A percentile compares a stretch with the other conserved stretches of the same genome.
These are phyloP conservation scores for Plectosphaerella cucumerina DNA, from an alignment of 2,329 filamentous ascomycete genomes.

Conservation along the genomic window DNA sequence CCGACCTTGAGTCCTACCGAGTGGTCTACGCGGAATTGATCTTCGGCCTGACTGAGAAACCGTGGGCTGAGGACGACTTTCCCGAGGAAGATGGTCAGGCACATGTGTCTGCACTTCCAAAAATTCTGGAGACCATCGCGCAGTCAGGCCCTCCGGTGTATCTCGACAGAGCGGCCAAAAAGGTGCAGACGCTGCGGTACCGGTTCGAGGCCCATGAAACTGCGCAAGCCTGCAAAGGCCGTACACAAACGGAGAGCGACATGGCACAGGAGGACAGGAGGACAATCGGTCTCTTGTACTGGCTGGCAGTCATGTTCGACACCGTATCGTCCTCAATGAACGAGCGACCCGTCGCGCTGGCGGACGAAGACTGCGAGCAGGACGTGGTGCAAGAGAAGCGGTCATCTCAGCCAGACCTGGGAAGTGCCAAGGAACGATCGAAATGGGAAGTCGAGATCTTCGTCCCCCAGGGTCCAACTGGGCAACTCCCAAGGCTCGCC, in stretches of 20 bases:
- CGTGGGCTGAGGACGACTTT: neutral
- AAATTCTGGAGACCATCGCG: slow-evolving; percentile 13
- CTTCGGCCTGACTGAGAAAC: slow-evolving; percentile 30
- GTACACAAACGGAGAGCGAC: neutral
- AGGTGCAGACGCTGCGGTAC: slow-evolving; percentile 31
- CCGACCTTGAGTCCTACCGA: slow-evolving; percentile 29
- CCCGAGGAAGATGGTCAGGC: neutral
- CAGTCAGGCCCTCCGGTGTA: slow-evolving; percentile 25
- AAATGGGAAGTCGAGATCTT: slow-evolving; percentile 29
- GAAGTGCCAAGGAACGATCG: neutral
- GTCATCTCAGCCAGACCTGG: slow-evolving; percentile 12
- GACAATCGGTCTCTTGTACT: slow-evolving; percentile 51
- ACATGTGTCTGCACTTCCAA: neutral
- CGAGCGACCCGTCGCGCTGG: slow-evolving; percentile 27
- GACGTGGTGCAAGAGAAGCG: neutral
- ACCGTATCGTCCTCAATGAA: slow-evolving; percentile 52
- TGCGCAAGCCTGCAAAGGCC: neutral
- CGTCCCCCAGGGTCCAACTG: slow-evolving; percentile 13
- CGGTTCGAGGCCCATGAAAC: slow-evolving; percentile 18
- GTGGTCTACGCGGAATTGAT: slow-evolving; percentile 32
- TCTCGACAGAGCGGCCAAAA: slow-evolving; percentile 31
- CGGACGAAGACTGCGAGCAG: slow-evolving; percentile 33
- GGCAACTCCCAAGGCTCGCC: slow-evolving; percentile 16
- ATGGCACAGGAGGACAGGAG: slow-evolving; percentile 21
- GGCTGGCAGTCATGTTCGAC: slow-evolving; percentile 57